Percentiles rank a stretch among this genome's conserved stretches.
phyloP scores from a whole-genome alignment of 768 basidiomycete species.

The Gymnopilus junonius region DNA sequence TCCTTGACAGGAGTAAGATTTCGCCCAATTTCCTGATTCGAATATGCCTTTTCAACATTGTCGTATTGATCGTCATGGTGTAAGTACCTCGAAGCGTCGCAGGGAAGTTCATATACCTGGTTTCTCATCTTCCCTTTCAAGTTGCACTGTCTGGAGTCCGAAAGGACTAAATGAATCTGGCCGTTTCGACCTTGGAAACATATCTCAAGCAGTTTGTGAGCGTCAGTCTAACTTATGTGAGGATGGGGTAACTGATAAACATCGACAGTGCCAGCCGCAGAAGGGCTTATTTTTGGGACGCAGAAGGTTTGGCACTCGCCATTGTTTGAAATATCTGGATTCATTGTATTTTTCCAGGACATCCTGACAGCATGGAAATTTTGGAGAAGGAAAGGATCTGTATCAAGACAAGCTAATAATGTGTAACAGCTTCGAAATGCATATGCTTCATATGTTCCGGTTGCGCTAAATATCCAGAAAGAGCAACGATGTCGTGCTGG shows the following conservation, averaged over 20 bases:
- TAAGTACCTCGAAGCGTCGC: not conserved
- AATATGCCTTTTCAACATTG: not conserved
- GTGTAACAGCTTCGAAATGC: too few relatives aligned
- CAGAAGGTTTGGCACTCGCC: not conserved
- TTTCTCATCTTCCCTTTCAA: not conserved
- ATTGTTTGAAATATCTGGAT: too few relatives aligned
- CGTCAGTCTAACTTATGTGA: not conserved
- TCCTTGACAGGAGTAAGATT: not conserved
- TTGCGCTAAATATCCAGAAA: too few relatives aligned
- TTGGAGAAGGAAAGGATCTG: too few relatives aligned
- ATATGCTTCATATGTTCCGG: too few relatives aligned
- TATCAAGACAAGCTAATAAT: too few relatives aligned
- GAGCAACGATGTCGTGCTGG: too few relatives aligned
- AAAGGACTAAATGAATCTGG: not conserved
- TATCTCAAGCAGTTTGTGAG: not conserved
- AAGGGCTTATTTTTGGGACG: slow-evolving; percentile 1
- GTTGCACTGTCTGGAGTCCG: not conserved
- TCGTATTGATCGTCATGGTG: not conserved
- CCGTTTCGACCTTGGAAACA: not conserved
- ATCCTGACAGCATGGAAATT: too few relatives aligned
- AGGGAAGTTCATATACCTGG: not conserved
- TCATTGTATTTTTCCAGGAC: too few relatives aligned
- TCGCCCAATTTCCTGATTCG: not conserved
- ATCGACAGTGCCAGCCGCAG: not conserved
- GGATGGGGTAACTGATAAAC: not conserved